These are phyloP conservation scores for Paraconiothyrium brasiliense DNA, from an alignment of 2,329 filamentous ascomycete species.

Conservation along the genomic window DNA sequence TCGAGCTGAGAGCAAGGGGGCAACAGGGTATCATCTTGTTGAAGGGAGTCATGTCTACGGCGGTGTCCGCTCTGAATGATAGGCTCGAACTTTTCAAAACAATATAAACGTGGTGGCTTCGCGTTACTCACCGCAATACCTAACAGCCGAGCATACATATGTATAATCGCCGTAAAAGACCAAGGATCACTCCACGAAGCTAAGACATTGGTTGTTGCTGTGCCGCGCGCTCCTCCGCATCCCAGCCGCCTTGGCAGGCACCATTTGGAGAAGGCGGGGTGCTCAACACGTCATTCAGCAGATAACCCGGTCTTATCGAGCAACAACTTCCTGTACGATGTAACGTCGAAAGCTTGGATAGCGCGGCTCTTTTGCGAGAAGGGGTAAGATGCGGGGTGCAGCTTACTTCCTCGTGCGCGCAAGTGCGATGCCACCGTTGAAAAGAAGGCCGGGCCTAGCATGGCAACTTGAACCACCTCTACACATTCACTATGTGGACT, in stretches of 20 bases:
- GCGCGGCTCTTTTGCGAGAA: slow-evolving; percentile 13
- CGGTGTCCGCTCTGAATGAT: too few relatives aligned
- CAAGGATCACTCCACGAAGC: too few relatives aligned
- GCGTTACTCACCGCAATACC: too few relatives aligned
- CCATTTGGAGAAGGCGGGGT: slow-evolving; percentile 26
- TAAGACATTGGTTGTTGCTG: background rate
- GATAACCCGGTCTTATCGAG: slow-evolving; percentile 12
- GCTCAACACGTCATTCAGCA: slow-evolving; percentile 26
- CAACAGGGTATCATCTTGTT: too few relatives aligned
- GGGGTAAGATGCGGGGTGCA: slow-evolving; percentile 28
- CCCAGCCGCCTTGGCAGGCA: slow-evolving; percentile 29
- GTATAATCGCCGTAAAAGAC: too few relatives aligned
- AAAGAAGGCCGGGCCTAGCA: background rate
- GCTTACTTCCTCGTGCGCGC: background rate
- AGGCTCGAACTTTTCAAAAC: too few relatives aligned
- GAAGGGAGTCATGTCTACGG: too few relatives aligned
- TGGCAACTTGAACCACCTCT: background rate
- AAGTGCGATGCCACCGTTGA: background rate
- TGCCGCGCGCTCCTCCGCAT: background rate
- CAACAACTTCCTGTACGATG: slow-evolving; percentile 22
- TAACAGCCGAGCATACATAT: too few relatives aligned
- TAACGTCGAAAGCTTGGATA: slow-evolving; percentile 33
- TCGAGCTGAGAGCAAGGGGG: too few relatives aligned
- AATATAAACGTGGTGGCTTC: too few relatives aligned
- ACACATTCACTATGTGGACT: slow-evolving; percentile 17